These are phyloP conservation scores for Ophiostoma quercus DNA, from an alignment of 2,329 filamentous ascomycete genomes.

Conservation along the genomic window DNA sequence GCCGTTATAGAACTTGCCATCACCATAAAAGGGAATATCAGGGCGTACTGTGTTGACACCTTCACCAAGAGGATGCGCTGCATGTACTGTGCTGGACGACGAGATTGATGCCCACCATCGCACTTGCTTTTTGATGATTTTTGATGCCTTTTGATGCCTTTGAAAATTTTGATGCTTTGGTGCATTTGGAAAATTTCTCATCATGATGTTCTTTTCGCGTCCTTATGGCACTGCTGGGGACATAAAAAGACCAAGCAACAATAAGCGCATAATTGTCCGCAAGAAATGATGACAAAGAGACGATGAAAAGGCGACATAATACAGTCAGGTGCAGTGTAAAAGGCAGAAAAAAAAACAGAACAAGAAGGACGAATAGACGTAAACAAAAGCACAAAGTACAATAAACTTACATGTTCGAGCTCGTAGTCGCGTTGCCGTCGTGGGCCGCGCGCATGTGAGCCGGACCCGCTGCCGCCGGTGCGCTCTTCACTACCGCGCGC, in stretches of 20 bases:
- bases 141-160: no score
- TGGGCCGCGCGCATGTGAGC: constrained; percentile 60
- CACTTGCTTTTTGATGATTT: background rate
- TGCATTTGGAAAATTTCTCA: no score
- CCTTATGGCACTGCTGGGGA: background rate
- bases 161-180: no score
- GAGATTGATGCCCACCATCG: background rate
- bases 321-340: background rate
- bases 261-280: no score
- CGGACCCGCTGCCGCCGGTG: constrained; percentile 54
- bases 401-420: constrained; percentile 65
- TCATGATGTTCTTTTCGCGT: background rate
- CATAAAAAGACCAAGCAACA: background rate
- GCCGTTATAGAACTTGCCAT: background rate
- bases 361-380: background rate
- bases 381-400: constrained; percentile 15
- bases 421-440: constrained; percentile 75
- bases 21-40: background rate
- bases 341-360: background rate
- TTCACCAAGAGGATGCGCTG: background rate
- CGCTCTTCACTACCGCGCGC: constrained; percentile 74
- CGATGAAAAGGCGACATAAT: background rate
- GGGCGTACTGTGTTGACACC: background rate
- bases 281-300: background rate
- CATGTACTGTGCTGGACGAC: background rate